These are phyloP conservation scores for Tylopilus plumbeoviolaceoides DNA, from an alignment of 768 basidiomycete species.

Conservation along the genomic window DNA sequence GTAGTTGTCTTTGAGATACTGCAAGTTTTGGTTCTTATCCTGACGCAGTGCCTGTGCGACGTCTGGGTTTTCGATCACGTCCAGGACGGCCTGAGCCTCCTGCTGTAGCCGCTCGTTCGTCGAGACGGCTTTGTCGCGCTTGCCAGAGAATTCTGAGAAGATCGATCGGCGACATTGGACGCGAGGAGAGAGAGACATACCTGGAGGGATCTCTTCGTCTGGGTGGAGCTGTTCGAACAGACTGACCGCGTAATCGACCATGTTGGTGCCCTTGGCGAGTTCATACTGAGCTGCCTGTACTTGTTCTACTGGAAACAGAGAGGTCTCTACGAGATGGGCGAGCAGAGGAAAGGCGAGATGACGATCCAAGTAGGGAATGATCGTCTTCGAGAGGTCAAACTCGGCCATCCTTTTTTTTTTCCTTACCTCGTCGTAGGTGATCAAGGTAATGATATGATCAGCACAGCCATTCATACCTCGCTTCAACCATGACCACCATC, in stretches of 20 bases:
- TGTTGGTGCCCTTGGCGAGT: slow-evolving; percentile 94
- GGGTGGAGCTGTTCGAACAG: slow-evolving; percentile 79
- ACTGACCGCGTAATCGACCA: slow-evolving; percentile 89
- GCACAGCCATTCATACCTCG: too few species aligned
- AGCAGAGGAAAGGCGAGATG: slow-evolving; percentile 94
- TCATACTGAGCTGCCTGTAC: slow-evolving; percentile 93
- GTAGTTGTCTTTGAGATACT: slow-evolving; percentile 92
- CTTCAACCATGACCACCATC: slow-evolving; percentile 59
- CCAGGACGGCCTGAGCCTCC: slow-evolving; percentile 88
- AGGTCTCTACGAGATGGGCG: slow-evolving; percentile 75
- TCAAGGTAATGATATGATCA: too few species aligned
- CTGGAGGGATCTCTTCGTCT: slow-evolving; percentile 62
- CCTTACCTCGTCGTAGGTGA: background rate
- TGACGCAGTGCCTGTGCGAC: slow-evolving; percentile 92
- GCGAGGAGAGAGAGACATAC: slow-evolving; percentile 37
- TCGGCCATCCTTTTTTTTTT: slow-evolving; percentile 60
- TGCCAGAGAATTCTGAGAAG: slow-evolving; percentile 72
- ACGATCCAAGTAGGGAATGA: slow-evolving; percentile 90
- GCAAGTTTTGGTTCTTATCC: slow-evolving; percentile 95
- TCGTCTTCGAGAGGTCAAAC: slow-evolving; percentile 85
- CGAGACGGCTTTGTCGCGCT: slow-evolving; percentile 76
- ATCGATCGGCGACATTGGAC: background rate
- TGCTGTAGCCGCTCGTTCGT: slow-evolving; percentile 82
- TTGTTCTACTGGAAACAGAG: slow-evolving; percentile 73
- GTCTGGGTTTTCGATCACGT: slow-evolving; percentile 95